Conservation (phyloP, 2,329 filamentous ascomycete genomes). For the Neurospora crassa region DNA sequence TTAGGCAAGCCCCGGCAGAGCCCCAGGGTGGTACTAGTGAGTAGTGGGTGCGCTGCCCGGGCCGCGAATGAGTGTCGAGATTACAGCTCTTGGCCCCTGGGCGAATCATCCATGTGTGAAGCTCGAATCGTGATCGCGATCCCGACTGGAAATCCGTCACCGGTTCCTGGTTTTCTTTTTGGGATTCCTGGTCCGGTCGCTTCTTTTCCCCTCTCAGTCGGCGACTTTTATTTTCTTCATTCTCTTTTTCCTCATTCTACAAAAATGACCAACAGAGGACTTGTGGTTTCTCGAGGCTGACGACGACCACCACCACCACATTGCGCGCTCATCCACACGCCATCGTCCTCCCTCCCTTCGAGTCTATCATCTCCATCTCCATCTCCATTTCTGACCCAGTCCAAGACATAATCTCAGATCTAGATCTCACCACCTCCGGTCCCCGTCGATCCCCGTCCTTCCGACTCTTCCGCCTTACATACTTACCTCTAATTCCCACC, state of each 20-base stretch:
- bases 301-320: neutral
- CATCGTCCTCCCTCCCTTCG: neutral
- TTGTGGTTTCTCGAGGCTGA: neutral
- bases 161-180: neutral
- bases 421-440: neutral
- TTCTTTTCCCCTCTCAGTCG: neutral
- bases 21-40: neutral
- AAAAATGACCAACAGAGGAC: neutral
- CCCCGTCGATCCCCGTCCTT: neutral
- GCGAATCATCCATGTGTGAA: neutral
- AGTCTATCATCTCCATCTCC: neutral
- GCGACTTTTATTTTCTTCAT: neutral
- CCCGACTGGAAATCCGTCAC: neutral
- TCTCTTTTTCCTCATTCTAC: neutral
- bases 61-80: neutral
- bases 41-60: neutral
- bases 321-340: neutral
- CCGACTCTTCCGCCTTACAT: neutral
- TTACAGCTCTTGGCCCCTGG: neutral
- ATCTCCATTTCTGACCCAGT: neutral
- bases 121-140: neutral
- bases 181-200: neutral
- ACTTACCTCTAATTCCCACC: neutral
- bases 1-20: neutral
- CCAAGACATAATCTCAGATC: neutral